Evolutionary conservation across 768 basidiomycete species (phyloP), one percentile per base, ranked within the genome.

Genomic region (Trichaptum fuscoviolaceum): DNA sequence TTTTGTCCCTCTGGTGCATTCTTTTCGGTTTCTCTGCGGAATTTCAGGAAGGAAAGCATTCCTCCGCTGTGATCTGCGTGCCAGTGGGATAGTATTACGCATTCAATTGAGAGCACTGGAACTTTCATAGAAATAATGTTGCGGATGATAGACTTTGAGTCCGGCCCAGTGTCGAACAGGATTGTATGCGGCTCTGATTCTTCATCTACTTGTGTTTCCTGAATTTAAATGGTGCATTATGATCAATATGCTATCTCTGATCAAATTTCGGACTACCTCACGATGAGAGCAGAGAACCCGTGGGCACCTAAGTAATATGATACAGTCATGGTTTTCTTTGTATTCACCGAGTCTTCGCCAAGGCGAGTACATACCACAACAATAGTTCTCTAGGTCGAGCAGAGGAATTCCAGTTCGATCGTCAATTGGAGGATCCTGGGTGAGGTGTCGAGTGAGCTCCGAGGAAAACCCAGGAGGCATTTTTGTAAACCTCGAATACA

Each of bases 81-180:
- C 93, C 92, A 94, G 72, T 91, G 85, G 27, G 90, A 92, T n/a
- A 86, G 82, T 36, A 92, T 78, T 57, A 93, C 78, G 30, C 86
- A 82, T 42, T 85, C 83, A 69, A 95, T 80, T 52, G 79, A 74
- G 35, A 81, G 77, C 9, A 86, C 75, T 1, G 84, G 82, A 0
- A 86, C 72, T 24, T 85, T 79, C 80, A 95, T 81, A 3, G 87
- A 84, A 6, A 75, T 75, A 26, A 87, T 74, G 75, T 94, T 95
- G 63, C 91, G 86, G n/a, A 86, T 83, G 68, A 95, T 85, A 27
- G 89, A 87, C 25, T 78, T 80, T 18, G 85, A 84, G 72, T 95
- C 93, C 9, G 93, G 93, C 0, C 93, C 93, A 18, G 91, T 88
- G 76, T 95, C 93, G 72, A 95, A 93, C 36, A 95, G 81, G 18